Conservation (phyloP, 768 basidiomycete species). For the Termitomyces sp. region DNA sequence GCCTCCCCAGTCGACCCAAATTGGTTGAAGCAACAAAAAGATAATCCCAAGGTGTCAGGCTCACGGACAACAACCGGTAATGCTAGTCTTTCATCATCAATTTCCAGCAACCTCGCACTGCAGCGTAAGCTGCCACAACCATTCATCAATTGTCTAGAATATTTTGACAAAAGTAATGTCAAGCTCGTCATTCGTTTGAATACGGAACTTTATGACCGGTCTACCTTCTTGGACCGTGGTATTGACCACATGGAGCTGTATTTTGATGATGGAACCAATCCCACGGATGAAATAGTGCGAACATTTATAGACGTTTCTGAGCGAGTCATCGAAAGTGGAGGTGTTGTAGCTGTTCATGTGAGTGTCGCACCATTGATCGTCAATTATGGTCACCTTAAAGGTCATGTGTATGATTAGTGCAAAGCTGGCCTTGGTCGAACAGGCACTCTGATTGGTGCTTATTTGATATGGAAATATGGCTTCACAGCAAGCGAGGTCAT, state of each 20-base stretch:
- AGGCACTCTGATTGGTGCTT: conserved; percentile 95
- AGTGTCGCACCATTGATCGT: conserved; percentile 26
- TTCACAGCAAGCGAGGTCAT: conserved; percentile 96
- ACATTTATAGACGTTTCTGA: conserved; percentile 89
- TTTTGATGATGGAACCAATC: conserved; percentile 98
- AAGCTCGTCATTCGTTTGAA: conserved; percentile 93
- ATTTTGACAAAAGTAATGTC: conserved; percentile 84
- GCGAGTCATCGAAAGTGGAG: conserved; percentile 68
- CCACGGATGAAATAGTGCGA: conserved; percentile 91
- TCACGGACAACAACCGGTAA: conserved; percentile 17
- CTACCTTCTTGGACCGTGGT: conserved; percentile 77
- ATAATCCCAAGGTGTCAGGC: conserved; percentile 30
- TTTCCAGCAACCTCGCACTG: conserved; percentile 50
- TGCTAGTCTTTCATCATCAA: conserved; percentile 23
- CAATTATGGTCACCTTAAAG: conserved; percentile 18
- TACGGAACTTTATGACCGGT: conserved; percentile 84
- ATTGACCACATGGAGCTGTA: conserved; percentile 91
- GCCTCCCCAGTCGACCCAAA: conserved; percentile 83
- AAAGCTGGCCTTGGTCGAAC: conserved; percentile 97
- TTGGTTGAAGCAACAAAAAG: conserved; percentile 76
- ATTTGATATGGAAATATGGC: conserved; percentile 97
- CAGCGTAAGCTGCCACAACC: conserved; percentile 77
- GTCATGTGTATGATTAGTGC: conserved; percentile 49
- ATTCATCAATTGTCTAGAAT: conserved; percentile 89
- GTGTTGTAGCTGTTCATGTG: conserved; percentile 87